Evolutionary conservation across 106 monocot genomes (phyloP).

Genomic region (Vanilla planifolia): DNA sequence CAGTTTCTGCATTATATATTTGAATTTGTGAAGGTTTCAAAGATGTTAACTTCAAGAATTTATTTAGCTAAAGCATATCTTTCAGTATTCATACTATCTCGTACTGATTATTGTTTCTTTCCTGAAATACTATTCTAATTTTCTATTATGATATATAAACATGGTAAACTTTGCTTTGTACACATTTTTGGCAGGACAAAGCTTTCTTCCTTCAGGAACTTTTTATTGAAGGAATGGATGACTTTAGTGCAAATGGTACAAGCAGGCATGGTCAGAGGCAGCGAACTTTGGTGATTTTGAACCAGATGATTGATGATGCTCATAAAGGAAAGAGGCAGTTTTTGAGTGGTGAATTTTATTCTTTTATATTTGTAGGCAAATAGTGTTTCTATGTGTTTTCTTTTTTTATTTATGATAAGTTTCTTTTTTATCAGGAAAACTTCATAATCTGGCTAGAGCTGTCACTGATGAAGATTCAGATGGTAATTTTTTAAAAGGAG

Average conservation of each 20-base stretch:
- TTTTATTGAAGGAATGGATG: constrained; percentile 35
- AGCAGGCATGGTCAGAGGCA: constrained; percentile 60
- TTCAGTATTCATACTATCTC: no score
- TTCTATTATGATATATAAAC: not conserved
- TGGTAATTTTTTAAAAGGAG: constrained; percentile 30
- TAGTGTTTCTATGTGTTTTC: not conserved
- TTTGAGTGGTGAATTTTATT: constrained; percentile 58
- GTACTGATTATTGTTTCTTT: not conserved
- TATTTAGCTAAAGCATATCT: no score
- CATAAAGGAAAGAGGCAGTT: constrained; percentile 91
- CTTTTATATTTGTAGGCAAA: not conserved
- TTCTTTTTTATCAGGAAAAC: constrained; percentile 56
- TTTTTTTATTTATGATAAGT: not conserved
- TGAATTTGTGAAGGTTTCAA: no score
- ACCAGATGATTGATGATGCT: constrained; percentile 99
- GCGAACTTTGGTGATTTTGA: constrained; percentile 66
- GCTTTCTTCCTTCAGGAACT: constrained; percentile 28
- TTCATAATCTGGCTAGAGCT: constrained; percentile 93
- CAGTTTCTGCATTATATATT: no score
- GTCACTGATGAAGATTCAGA: constrained; percentile 74
- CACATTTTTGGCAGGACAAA: constrained; percentile 36
- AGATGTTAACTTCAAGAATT: no score
- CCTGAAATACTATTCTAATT: not conserved
- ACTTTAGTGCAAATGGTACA: constrained; percentile 35
- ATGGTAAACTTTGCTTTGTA: constrained; percentile 3